Evolutionary conservation across 1,139 yeast species (phyloP).

Genomic region (Geotrichum australiense): DNA sequence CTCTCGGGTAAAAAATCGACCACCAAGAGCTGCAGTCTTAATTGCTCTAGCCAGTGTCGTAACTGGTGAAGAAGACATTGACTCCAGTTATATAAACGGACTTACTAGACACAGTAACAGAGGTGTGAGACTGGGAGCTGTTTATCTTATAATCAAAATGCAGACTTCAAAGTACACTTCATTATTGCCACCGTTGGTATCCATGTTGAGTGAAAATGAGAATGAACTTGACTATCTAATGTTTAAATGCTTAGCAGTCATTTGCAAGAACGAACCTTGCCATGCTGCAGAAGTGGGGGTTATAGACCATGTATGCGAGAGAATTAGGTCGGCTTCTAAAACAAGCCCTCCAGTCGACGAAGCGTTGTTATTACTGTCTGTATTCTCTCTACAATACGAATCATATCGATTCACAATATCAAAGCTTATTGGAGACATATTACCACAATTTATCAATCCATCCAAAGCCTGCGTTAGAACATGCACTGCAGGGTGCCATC

Average conservation of each 20-base stretch:
- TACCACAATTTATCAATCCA: slow-evolving; percentile 3
- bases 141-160: neutral
- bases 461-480: neutral
- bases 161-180: neutral
- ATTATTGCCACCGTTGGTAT: slow-evolving; percentile 1
- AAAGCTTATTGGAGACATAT: neutral
- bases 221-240: neutral
- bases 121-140: slow-evolving; percentile 2
- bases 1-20: slow-evolving; percentile 1
- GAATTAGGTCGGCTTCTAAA: neutral
- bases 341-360: neutral
- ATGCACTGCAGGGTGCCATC: slow-evolving; percentile 4
- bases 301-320: neutral
- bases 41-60: slow-evolving; percentile 3
- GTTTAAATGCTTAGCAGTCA: neutral
- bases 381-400: slow-evolving; percentile 1
- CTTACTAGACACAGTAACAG: slow-evolving; percentile 1
- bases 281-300: slow-evolving; percentile 4
- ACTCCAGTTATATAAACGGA: neutral
- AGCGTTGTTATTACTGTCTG: slow-evolving; percentile 1
- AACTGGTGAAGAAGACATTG: neutral
- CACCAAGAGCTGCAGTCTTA: slow-evolving; percentile 1
- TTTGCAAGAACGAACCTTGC: neutral
- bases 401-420: slow-evolving; percentile 1
- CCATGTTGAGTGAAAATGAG: slow-evolving; percentile 1